Conservation (phyloP, 768 basidiomycete genomes). For the Multifurca ochricompacta region DNA sequence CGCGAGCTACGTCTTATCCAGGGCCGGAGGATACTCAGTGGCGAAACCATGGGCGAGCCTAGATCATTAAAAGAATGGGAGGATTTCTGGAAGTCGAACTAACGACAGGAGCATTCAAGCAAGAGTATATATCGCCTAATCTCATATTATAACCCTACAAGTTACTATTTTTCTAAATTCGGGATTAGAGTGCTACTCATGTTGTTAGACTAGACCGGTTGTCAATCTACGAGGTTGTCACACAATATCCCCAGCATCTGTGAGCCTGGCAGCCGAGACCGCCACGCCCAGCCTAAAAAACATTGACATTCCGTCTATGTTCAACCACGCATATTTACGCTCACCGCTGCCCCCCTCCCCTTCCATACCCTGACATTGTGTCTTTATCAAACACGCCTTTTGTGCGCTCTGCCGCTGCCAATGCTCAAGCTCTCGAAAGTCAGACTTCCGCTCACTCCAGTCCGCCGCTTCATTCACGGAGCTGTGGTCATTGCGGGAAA, state of each 20-base stretch:
- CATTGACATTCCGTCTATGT: too few species aligned
- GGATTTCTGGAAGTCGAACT: slow-evolving; percentile 5
- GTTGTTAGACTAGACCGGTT: too few species aligned
- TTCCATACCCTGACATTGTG: too few species aligned
- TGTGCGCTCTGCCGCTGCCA: not conserved
- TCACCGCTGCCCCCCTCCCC: not conserved
- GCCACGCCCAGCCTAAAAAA: too few species aligned
- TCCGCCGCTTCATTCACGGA: slow-evolving; percentile 37
- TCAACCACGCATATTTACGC: too few species aligned
- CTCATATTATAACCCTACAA: not conserved
- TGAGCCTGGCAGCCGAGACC: too few species aligned
- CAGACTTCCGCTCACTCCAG: slow-evolving; percentile 27
- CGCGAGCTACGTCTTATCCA: slow-evolving; percentile 82
- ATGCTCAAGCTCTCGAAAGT: slow-evolving; percentile 14
- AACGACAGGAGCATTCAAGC: not conserved
- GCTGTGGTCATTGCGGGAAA: slow-evolving; percentile 26
- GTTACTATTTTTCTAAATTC: too few species aligned
- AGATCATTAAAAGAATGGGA: slow-evolving; percentile 6
- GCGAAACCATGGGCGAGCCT: slow-evolving; percentile 10
- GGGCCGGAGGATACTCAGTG: slow-evolving; percentile 55
- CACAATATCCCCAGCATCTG: too few species aligned
- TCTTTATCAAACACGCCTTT: not conserved
- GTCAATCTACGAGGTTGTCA: too few species aligned
- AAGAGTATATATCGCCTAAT: too few species aligned
- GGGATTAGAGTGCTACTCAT: too few species aligned